These are phyloP conservation scores for Coriaria nepalensis DNA, from an alignment of 306 rosid species.

Conservation along the genomic window DNA sequence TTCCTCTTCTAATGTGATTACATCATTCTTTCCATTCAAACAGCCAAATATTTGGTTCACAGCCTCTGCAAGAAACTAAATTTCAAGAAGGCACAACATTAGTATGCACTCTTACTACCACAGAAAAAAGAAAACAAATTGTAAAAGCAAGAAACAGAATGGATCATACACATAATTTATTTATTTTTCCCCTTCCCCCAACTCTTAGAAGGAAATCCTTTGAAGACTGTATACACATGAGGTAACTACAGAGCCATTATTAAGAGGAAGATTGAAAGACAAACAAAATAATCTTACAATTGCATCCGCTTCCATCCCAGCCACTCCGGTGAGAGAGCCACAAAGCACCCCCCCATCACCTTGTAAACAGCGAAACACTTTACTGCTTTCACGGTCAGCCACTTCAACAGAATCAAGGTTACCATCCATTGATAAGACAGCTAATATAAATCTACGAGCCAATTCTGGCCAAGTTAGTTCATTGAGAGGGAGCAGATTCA, in stretches of 20 bases:
- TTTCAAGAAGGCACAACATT: constrained; percentile 16
- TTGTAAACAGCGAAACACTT: constrained; percentile 85
- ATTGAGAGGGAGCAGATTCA: constrained; percentile 78
- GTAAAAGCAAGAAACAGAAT: not conserved
- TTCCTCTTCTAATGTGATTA: constrained; percentile 70
- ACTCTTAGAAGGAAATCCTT: no score
- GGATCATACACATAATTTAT: no score
- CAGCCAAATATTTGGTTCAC: constrained; percentile 70
- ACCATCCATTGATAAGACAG: constrained; percentile 87
- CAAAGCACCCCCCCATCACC: constrained; percentile 99
- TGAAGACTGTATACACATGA: no score
- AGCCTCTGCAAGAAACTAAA: constrained; percentile 95
- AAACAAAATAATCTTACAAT: constrained; percentile 37
- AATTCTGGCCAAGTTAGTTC: constrained; percentile 99
- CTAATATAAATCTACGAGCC: constrained; percentile 73
- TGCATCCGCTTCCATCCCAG: constrained; percentile 99
- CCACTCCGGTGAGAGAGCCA: constrained; percentile 92
- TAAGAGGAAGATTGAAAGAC: no score
- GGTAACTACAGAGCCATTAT: no score
- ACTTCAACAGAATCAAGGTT: constrained; percentile 81
- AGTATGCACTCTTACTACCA: constrained; percentile 6
- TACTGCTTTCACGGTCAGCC: constrained; percentile 82
- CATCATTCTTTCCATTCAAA: constrained; percentile 35
- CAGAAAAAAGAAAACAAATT: not conserved
- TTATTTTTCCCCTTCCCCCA: no score